These are phyloP conservation scores for Nakazawaea pomicola DNA, from an alignment of 805 yeast species.

Conservation along the genomic window DNA sequence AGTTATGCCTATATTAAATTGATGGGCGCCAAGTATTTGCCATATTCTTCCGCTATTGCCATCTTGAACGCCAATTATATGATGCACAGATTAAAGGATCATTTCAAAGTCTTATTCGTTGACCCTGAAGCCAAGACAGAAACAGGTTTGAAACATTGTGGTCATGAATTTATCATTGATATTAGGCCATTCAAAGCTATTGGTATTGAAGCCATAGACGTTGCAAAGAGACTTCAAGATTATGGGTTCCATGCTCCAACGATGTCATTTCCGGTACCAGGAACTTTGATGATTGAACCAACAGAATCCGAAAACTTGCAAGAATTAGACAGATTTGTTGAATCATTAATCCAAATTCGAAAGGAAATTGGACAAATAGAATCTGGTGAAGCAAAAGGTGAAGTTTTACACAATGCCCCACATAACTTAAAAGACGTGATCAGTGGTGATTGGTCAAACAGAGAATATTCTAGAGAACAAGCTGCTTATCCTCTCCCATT, in stretches of 20 bases:
- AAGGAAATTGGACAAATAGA: constrained; percentile 73
- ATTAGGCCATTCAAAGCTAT: constrained; percentile 73
- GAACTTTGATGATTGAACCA: constrained; percentile 97
- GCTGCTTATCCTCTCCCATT: constrained; percentile 90
- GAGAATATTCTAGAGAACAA: constrained; percentile 88
- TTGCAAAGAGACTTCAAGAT: constrained; percentile 95
- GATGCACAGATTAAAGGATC: constrained; percentile 69
- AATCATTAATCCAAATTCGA: constrained; percentile 79
- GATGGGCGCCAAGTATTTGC: constrained; percentile 83
- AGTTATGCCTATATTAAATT: constrained; percentile 93
- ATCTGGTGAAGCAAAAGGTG: constrained; percentile 59
- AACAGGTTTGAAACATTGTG: constrained; percentile 68
- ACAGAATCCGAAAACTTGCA: constrained; percentile 89
- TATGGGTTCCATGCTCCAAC: constrained; percentile 99
- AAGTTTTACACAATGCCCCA: constrained; percentile 83
- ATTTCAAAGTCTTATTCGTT: constrained; percentile 74
- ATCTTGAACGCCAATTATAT: constrained; percentile 94
- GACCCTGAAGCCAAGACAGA: constrained; percentile 37
- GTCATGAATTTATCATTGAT: constrained; percentile 94
- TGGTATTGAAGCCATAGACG: constrained; percentile 92
- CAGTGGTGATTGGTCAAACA: constrained; percentile 66
- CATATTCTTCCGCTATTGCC: constrained; percentile 84
- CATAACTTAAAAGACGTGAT: constrained; percentile 82
- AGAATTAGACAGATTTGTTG: constrained; percentile 88
- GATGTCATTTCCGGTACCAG: constrained; percentile 97